Evolutionary conservation across 805 yeast genomes (phyloP).

Genomic region (Cyberlindnera saturnus): DNA sequence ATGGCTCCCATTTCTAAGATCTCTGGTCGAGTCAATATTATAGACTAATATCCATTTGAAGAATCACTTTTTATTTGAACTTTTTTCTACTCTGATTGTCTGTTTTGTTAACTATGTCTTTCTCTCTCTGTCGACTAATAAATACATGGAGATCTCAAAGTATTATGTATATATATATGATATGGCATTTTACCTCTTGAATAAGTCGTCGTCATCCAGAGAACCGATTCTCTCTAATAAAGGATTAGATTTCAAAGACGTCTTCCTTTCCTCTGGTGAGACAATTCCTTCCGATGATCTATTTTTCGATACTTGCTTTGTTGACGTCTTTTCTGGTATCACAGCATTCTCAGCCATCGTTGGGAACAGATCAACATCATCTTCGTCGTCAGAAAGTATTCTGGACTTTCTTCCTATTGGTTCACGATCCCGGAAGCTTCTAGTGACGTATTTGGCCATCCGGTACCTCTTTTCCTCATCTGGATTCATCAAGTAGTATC

Average conservation of each 20-base stretch:
- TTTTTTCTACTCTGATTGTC: too few species aligned
- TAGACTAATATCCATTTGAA: not conserved
- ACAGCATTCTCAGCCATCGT: slow-evolving; percentile 1
- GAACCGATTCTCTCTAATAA: not conserved
- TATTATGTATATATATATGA: too few species aligned
- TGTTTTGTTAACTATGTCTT: too few species aligned
- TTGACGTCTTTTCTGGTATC: not conserved
- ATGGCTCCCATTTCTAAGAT: not conserved
- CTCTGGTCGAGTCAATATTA: not conserved
- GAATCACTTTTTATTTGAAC: too few species aligned
- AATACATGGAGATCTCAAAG: too few species aligned
- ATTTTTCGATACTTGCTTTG: not conserved
- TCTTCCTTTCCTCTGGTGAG: not conserved
- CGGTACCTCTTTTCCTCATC: slow-evolving; percentile 8
- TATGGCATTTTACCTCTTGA: not conserved
- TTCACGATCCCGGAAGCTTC: slow-evolving; percentile 15
- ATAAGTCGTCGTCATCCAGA: slow-evolving; percentile 1
- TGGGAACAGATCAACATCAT: slow-evolving; percentile 20
- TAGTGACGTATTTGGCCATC: not conserved
- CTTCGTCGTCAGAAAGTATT: slow-evolving; percentile 3
- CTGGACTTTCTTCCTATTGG: slow-evolving; percentile 11
- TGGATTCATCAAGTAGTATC: slow-evolving; percentile 24
- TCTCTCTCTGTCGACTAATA: too few species aligned
- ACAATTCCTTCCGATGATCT: not conserved
- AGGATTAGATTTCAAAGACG: not conserved